Base-by-base conservation (phyloP, 2,329 filamentous ascomycete genomes). In the Fusarium torulosum region DNA sequence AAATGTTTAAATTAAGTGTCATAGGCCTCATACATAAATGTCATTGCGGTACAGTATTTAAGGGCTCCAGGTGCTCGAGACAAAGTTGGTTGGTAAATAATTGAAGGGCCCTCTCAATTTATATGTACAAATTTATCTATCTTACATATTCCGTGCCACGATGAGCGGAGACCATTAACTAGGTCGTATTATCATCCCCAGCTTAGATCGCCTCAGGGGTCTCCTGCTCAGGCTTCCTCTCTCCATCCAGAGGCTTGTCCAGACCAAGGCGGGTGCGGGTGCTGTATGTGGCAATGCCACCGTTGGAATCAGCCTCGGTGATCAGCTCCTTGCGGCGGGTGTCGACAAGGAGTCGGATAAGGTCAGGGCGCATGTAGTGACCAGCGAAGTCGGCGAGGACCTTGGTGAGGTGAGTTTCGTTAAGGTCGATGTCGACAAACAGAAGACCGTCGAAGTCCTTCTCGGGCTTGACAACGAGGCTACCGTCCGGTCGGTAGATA, bases 371-470 rank as follows among this genome's bases (percentile, higher is more conserved):
- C 52, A 77, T 76, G 66, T 81, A 78, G 59, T 77, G 76, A 1
- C 75, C 74, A 0, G 69, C 74, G 33, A 79, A 78, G 52, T 82
- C 80, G 17, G 80, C 72, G 0, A 74, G 59, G 1, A 69, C 66
- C 59, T 74, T 74, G 2, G 72, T 74, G 2, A 74, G 70, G 8
- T 73, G 72, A 2, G 44, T 70, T 43, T 74, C 72, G 7, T 79
- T 73, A 50, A 88, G 72, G 37, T 86, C 81, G 45, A 87, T 69
- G 58, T 87, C 83, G 0, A 84, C 84, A 55, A 79, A 82, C 9
- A 87, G 55, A 13, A 87, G 80, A 6, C 81, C 79, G 66, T 88
- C 85, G 40, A 74, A 74, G 43, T 72, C 69, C 53, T 73, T 73
- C 10, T 71, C 70, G 4, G 72, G 72, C 59, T 73, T 71, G 25